Evolutionary conservation across 2,329 filamentous ascomycete species (phyloP), one percentile per base, ranked within the genome.

Genomic region (Dothideomycetes sp.): DNA sequence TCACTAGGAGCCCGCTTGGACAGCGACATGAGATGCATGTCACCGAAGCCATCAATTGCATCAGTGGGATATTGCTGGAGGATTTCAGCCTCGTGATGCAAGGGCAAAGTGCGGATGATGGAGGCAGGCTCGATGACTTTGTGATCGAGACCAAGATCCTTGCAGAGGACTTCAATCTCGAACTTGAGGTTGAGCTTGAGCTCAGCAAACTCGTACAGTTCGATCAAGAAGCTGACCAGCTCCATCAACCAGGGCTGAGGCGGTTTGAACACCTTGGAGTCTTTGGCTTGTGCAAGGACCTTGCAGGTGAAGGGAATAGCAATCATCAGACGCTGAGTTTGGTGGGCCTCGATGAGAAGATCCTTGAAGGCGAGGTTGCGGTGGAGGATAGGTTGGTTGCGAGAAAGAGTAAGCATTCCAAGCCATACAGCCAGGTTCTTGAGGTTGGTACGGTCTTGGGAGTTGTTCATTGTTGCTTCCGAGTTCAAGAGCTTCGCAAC

Each of bases 161-260:
- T 93, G 69, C 88, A 98, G 17, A 98, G 73, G 18, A 98, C 88
- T 62, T 98, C 91, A 44, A 98, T 96, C 61, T 98, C 91, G 53
- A 98, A 98, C 54, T 96, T 98, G 37, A 94, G 79, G 51, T 96
- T 96, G 25, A 98, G 74, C 60, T 96, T 96, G 42, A 98, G 69
- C 52, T 95, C 89, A 11, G 85, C 86, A 53, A 84, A 83, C 55
- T 94, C 82, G 55, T 98, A 98, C 4, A 98, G 72, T 56, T 98
- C 93, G 53, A 94, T 84, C 24, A 98, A 72, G 6, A 96, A 70
- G 48, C 84, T 77, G 41, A 98, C 78, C 40, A 98, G 91, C 53
- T 98, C 91, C 84, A 95, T 94, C 31, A 95, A 63, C 91, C 91
- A 98, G 1, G 91, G 91, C 53, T 98, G 98, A 1, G 91, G 91